Conservation (phyloP, 208 protist species). For the Polymyxa betae region DNA sequence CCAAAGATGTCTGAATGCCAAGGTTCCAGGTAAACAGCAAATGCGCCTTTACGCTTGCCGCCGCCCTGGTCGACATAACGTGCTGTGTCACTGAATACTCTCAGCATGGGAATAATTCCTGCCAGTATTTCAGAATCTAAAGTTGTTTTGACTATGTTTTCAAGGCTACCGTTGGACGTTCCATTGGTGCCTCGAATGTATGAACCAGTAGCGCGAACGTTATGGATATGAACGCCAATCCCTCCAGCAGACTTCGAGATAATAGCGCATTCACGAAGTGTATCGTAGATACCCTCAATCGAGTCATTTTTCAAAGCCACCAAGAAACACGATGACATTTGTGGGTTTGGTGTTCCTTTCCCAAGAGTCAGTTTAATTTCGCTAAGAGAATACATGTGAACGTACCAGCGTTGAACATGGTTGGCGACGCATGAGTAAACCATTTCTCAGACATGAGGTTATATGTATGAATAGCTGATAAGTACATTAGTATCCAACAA, state of each 20-base stretch:
- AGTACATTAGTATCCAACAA: constrained; percentile 90
- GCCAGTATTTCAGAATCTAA: not conserved
- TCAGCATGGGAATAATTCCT: constrained; percentile 93
- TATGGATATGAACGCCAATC: constrained; percentile 94
- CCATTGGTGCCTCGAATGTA: constrained; percentile 97
- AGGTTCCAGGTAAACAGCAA: constrained; percentile 98
- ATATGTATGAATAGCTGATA: constrained; percentile 94
- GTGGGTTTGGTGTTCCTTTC: constrained; percentile 63
- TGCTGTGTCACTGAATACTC: constrained; percentile 98
- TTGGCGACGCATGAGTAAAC: constrained; percentile 88
- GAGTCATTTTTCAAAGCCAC: constrained; percentile 97
- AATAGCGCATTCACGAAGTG: constrained; percentile 83
- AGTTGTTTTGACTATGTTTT: not conserved
- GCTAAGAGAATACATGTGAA: not conserved
- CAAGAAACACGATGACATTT: constrained; percentile 74
- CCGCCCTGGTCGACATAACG: constrained; percentile 94
- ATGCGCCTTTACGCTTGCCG: constrained; percentile 95
- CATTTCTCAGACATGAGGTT: constrained; percentile 86
- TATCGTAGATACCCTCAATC: constrained; percentile 99
- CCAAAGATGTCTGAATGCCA: constrained; percentile 98
- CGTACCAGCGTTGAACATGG: constrained; percentile 70
- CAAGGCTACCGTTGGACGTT: constrained; percentile 52
- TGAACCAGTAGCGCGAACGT: constrained; percentile 90
- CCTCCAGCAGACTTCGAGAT: constrained; percentile 86
- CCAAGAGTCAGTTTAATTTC: not conserved